phyloP scores from a whole-genome alignment of 176 grass and related monocot species.

The Aegilops longissima region DNA sequence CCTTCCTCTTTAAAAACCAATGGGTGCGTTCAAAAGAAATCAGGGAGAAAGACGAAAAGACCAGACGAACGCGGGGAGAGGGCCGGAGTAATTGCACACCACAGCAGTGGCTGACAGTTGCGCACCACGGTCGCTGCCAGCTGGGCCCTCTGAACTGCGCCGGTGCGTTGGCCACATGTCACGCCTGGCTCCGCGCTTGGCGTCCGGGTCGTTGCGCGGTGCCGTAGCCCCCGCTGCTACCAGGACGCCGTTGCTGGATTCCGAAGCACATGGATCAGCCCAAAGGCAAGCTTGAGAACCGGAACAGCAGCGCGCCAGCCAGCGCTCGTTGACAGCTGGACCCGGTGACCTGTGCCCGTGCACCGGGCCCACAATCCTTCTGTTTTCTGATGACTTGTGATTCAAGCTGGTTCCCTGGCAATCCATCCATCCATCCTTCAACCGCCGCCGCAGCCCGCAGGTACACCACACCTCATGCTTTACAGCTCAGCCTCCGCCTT shows the following conservation, averaged over 20 bases:
- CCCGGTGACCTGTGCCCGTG: neutral
- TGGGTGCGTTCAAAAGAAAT: too few species aligned
- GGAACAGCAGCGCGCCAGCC: neutral
- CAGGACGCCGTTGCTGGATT: too few species aligned
- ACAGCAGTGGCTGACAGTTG: neutral
- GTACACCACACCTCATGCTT: slow-evolving; percentile 27
- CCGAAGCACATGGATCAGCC: too few species aligned
- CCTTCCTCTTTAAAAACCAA: neutral
- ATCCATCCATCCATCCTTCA: neutral
- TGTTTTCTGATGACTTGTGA: neutral
- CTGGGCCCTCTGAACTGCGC: too few species aligned
- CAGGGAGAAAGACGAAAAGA: too few species aligned
- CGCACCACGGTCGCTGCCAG: too few species aligned
- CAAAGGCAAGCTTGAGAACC: too few species aligned
- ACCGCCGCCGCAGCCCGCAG: neutral
- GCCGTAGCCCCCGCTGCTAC: too few species aligned
- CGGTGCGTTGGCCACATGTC: too few species aligned
- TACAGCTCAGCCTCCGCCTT: slow-evolving; percentile 26
- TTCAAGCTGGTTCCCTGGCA: neutral
- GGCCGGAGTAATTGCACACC: too few species aligned
- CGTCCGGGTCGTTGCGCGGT: too few species aligned
- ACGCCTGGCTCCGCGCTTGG: too few species aligned
- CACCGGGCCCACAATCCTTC: neutral
- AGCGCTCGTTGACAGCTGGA: neutral
- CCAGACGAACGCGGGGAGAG: neutral